Conservation (phyloP, 176 grass and related monocot genomes). For the Urochloa ruziziensis region DNA sequence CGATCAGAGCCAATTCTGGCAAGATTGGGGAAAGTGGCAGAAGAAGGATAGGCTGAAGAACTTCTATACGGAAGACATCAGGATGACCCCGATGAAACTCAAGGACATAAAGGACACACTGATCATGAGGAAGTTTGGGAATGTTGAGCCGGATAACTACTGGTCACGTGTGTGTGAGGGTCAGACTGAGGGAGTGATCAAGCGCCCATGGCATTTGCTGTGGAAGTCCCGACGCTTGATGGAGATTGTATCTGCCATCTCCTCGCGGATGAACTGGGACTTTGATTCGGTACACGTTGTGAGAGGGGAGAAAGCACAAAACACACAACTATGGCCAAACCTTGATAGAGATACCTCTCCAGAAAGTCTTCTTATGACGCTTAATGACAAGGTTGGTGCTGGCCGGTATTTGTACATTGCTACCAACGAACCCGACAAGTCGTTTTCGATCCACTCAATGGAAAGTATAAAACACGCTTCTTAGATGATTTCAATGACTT, state of each 20-base stretch:
- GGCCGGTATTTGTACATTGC: conserved; percentile 79
- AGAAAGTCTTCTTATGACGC: conserved; percentile 51
- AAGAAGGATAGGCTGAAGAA: conserved; percentile 66
- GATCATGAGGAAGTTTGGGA: conserved; percentile 90
- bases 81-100: conserved; percentile 81
- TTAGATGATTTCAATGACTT: conserved; percentile 83
- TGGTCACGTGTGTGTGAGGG: conserved; percentile 93
- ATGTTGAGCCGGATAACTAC: conserved; percentile 74
- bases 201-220: conserved; percentile 83
- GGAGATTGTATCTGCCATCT: conserved; percentile 84
- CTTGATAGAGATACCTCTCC: conserved; percentile 74
- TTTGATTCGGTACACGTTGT: conserved; percentile 76
- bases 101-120: conserved; percentile 60
- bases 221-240: conserved; percentile 90
- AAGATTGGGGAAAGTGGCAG: conserved; percentile 73
- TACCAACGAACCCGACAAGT: conserved; percentile 70
- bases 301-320: conserved; percentile 83
- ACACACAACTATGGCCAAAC: conserved; percentile 77
- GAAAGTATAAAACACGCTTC: conserved; percentile 63
- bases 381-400: conserved; percentile 75
- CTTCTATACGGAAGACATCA: conserved; percentile 75
- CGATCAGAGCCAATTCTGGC: conserved; percentile 80
- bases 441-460: conserved; percentile 77
- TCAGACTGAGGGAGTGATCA: conserved; percentile 73
- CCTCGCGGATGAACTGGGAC: conserved; percentile 86